Conservation (phyloP, 108 stramenopile genomes). For the Parietichytrium sp. region DNA sequence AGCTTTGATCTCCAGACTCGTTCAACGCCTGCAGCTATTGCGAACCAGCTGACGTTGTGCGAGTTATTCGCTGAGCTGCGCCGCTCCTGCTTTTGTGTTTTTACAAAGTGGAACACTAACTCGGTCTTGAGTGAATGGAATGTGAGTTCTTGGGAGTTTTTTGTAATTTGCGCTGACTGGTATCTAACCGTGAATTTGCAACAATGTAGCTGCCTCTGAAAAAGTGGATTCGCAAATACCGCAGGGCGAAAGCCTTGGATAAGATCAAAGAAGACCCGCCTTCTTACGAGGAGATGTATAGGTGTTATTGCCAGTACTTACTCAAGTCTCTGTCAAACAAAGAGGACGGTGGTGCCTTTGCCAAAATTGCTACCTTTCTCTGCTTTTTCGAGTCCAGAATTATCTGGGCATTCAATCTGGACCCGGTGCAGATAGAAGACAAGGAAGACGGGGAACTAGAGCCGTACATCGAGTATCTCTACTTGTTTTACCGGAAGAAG, state of each 20-base stretch:
- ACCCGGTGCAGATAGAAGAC: conserved; percentile 17
- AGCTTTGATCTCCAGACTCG: conserved; percentile 16
- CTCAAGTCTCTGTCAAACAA: neutral
- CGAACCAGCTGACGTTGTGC: conserved; percentile 16
- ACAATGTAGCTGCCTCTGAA: no score
- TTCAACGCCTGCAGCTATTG: conserved; percentile 24
- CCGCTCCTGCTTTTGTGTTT: conserved; percentile 6
- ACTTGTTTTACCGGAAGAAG: conserved; percentile 18
- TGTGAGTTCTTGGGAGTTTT: no score
- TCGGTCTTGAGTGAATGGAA: conserved; percentile 18
- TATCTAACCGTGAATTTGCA: no score
- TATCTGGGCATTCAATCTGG: conserved; percentile 37
- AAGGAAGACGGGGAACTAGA: conserved; percentile 36
- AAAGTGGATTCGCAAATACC: conserved; percentile 11
- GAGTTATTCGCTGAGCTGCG: conserved; percentile 31
- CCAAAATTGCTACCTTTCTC: conserved; percentile 7
- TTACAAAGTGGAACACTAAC: conserved; percentile 39
- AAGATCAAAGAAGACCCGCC: conserved; percentile 16
- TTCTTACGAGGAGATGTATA: conserved; percentile 27
- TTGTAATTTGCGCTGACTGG: no score
- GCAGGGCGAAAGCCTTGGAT: conserved; percentile 12
- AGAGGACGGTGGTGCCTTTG: conserved; percentile 34
- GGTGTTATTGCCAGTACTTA: neutral
- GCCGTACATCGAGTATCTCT: conserved; percentile 29
- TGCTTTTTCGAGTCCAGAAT: conserved; percentile 12